These are phyloP conservation scores for Diaporthe longicolla DNA, from an alignment of 2,329 filamentous ascomycete species.

Conservation along the genomic window DNA sequence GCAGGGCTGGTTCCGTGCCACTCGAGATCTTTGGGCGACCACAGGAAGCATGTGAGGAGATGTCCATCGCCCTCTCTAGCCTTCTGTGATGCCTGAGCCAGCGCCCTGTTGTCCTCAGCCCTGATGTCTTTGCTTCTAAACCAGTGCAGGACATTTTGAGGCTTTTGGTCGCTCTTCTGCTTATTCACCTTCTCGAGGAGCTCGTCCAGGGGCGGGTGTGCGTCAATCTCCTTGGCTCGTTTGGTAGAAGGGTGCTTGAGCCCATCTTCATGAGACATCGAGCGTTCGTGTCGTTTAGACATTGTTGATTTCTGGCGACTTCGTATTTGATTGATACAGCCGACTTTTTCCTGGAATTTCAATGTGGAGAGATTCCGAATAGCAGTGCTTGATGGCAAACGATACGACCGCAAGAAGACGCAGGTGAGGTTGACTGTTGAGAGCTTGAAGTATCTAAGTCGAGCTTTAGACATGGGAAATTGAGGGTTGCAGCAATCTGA, in stretches of 20 bases:
- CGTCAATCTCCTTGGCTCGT: slow-evolving; percentile 47
- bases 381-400: fast-evolving
- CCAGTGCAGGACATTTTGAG: slow-evolving; percentile 46
- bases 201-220: slow-evolving; percentile 43
- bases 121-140: slow-evolving; percentile 48
- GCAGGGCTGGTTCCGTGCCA: slow-evolving; percentile 48
- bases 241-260: slow-evolving; percentile 48
- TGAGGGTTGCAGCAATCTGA: neutral
- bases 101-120: slow-evolving; percentile 46
- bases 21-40: slow-evolving; percentile 46
- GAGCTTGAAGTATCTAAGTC: neutral
- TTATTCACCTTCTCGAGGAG: slow-evolving; percentile 40
- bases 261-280: slow-evolving; percentile 44
- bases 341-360: fast-evolving
- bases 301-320: slow-evolving; percentile 14
- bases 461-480: neutral
- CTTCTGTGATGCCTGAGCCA: slow-evolving; percentile 45
- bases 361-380: fast-evolving
- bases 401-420: neutral
- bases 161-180: slow-evolving; percentile 25
- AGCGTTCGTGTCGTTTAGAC: slow-evolving; percentile 45
- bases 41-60: slow-evolving; percentile 46
- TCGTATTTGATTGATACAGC: neutral
- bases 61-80: slow-evolving; percentile 40
- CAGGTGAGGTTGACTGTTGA: neutral